Conservation (phyloP, 1,139 yeast genomes). For the Geotrichum candidum region DNA sequence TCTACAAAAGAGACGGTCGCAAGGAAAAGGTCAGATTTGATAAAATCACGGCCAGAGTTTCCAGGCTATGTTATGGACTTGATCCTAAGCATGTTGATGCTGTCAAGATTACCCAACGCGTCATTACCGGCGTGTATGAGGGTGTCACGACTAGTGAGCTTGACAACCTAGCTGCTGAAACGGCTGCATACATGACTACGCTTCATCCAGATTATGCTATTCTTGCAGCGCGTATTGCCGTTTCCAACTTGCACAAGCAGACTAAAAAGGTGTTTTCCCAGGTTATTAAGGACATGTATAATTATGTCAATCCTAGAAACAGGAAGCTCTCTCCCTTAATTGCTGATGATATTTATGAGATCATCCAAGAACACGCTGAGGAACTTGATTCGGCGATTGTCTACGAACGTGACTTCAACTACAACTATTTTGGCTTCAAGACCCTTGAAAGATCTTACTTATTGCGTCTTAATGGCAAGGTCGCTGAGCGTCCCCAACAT, state of each 20-base stretch:
- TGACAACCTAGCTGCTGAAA: conserved; percentile 77
- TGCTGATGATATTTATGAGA: conserved; percentile 51
- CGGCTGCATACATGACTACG: conserved; percentile 84
- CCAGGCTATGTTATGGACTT: conserved; percentile 55
- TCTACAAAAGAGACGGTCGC: conserved; percentile 53
- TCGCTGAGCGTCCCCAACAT: conserved; percentile 78
- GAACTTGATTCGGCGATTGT: conserved; percentile 59
- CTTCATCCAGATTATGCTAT: conserved; percentile 84
- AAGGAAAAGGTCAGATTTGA: conserved; percentile 70
- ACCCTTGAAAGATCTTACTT: conserved; percentile 70
- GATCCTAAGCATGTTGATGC: conserved; percentile 64
- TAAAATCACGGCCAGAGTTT: conserved; percentile 49
- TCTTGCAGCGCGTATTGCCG: conserved; percentile 79
- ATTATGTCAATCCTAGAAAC: conserved; percentile 57
- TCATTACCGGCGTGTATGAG: conserved; percentile 67
- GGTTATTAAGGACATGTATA: conserved; percentile 58
- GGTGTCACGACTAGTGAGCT: conserved; percentile 80
- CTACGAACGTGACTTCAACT: conserved; percentile 58
- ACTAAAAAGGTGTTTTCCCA: conserved; percentile 68
- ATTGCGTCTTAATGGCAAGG: conserved; percentile 50
- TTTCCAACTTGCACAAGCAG: conserved; percentile 69
- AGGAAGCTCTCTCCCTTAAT: conserved; percentile 64
- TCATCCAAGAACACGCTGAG: conserved; percentile 49
- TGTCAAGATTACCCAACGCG: conserved; percentile 66
- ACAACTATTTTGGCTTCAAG: conserved; percentile 69